Base-by-base conservation (phyloP, 164 flowering plant species). In the Aristolochia californica region DNA sequence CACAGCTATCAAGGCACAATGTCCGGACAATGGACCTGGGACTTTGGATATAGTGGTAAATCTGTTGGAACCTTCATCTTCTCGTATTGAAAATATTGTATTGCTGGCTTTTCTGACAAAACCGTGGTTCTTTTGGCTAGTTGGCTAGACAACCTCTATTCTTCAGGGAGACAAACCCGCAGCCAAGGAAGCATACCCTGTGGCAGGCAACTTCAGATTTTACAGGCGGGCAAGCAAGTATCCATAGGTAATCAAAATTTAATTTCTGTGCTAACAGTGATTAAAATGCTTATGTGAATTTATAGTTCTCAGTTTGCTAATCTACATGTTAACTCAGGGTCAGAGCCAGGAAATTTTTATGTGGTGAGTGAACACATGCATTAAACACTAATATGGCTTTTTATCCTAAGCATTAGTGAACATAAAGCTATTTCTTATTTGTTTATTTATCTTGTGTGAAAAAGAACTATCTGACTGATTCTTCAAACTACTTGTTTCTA, bases 191-290 rank as follows among this genome's bases (percentile, higher is more conserved):
- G 68, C 96, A 88, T 58, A 85, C 96, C 10, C 69, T 85, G 21
- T 88, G 96, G 96, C 96, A 85, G 69, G 85, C 96, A 14, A 78
- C 87, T 11, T 72, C 85, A 53, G 96, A 88, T 65, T 88, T 88
- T 64, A 88, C 96, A 24, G 77, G 75, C 65, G 93, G 90, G 4
- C 85, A 88, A 57, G 90, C 93, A 58, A 82, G 84, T 67, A 45
- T 68, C 53, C 70, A 83, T 56, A 85, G 84, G 96, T 88, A 34
- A 18, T 30, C 13, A 34, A 34, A 34, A 34, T 34, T 34, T 34
- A 7, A 3, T n/a, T 34, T 34, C 4, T 34, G 7, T 8, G 40
- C 11, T 9, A 34, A 8, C 10, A 12, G 40, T 34, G 40, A 5
- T 34, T 28, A 28, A 28, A 28, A 28, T 28, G 34, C 7, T 28